phyloP scores from a whole-genome alignment of 2,329 filamentous ascomycete species.

The Arachnomyces sp. region DNA sequence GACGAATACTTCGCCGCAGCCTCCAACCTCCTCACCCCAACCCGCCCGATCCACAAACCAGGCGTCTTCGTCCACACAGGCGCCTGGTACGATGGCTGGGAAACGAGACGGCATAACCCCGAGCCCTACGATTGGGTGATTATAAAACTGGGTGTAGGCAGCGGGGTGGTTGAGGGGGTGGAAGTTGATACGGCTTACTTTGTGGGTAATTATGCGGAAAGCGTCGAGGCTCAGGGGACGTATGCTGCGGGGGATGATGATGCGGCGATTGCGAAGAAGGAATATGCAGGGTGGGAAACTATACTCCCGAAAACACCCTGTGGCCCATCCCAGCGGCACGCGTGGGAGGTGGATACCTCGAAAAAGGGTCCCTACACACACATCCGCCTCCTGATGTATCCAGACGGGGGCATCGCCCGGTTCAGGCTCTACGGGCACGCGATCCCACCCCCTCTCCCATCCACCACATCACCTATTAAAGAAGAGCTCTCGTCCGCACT shows the following conservation, averaged over 20 bases:
- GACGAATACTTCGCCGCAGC: conserved; percentile 56
- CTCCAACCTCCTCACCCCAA: conserved; percentile 50
- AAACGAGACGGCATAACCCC: conserved; percentile 53
- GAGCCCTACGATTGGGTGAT: conserved; percentile 53
- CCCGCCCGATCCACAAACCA: conserved; percentile 46
- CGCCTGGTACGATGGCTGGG: conserved; percentile 59
- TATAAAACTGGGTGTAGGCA: conserved; percentile 47
- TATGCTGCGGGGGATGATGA: conserved; percentile 18
- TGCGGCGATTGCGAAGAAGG: conserved; percentile 23
- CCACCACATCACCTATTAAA: conserved; percentile 7
- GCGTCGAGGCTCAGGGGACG: conserved; percentile 32
- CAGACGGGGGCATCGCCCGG: conserved; percentile 38
- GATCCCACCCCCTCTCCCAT: conserved; percentile 24
- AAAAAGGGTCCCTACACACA: conserved; percentile 30
- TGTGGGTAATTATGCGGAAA: conserved; percentile 38
- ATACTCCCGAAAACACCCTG: conserved; percentile 31
- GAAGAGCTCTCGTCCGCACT: conserved; percentile 36
- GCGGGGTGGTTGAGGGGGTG: conserved; percentile 31
- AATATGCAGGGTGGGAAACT: conserved; percentile 30
- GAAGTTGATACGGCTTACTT: conserved; percentile 40
- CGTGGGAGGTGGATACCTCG: conserved; percentile 29
- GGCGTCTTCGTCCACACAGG: conserved; percentile 53
- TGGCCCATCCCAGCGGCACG: conserved; percentile 35
- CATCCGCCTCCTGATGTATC: conserved; percentile 37
- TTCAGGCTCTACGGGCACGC: conserved; percentile 36